Evolutionary conservation across 306 rosid genomes (phyloP), one percentile per base, ranked within the genome.

Genomic region (Cyamopsis tetragonoloba): DNA sequence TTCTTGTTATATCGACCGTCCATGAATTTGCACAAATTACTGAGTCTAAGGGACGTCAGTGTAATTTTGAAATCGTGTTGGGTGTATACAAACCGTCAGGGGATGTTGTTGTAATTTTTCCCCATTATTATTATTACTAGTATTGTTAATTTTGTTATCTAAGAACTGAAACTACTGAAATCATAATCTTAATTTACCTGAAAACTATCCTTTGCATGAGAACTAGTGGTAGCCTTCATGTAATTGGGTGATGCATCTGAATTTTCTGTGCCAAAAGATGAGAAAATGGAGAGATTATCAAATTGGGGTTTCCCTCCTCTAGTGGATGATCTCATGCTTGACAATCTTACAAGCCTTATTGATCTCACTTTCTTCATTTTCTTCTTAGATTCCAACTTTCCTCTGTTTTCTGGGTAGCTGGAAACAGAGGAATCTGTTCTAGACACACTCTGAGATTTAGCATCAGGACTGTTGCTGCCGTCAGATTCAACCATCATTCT

Each of bases 321-420:
- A 5, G 32, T 43, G 23, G 77, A 76, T 64, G 88, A 74, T 34
- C 72, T 77, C 76, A 68, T 66, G 82, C 86, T 86, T 17, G 84
- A 79, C 22, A 80, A 59, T 80, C 82, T 86, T 2, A 47, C 50
- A 47, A 90, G 78, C 86, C 80, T 86, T 62, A 84, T 75, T 70
- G 97, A 82, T 22, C 81, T 80, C 57, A 82, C 38, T 69, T 81
- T 88, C 78, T 77, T 90, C 70, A 74, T 30, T 48, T 78, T 89
- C 79, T 60, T 87, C 79, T 49, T 83, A 47, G 80, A 61, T 51
- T 84, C 84, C 18, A 54, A 43, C 60, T 51, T 69, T 68, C 48
- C 80, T 37, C 24, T 51, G 56, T 66, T 76, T 71, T 46, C 74
- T 30, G 42, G 48, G 39, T 35, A 62, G 43, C 14, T 35, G 55